These are phyloP conservation scores for Schizochytrium sp. DNA, from an alignment of 108 stramenopile species.

Conservation along the genomic window DNA sequence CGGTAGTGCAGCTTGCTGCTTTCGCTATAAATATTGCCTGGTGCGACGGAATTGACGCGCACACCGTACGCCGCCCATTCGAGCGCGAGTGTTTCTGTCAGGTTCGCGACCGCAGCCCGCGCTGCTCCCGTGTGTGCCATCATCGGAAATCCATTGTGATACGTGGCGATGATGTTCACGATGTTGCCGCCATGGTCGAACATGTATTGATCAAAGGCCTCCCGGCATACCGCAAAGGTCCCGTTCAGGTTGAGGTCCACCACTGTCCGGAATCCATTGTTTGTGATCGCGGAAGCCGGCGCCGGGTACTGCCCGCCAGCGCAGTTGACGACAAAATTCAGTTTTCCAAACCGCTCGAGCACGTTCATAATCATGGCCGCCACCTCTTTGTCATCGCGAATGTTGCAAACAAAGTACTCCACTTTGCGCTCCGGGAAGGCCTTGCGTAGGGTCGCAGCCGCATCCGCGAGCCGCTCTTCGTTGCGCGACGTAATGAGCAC, in stretches of 20 bases:
- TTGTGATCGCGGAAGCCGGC: conserved; percentile 10
- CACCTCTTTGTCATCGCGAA: neutral
- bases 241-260: conserved; percentile 18
- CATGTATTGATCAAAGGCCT: conserved; percentile 18
- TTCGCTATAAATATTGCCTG: conserved; percentile 30
- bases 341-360: neutral
- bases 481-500: conserved; percentile 68
- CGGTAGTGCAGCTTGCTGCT: conserved; percentile 22
- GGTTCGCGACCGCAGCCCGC: conserved; percentile 30
- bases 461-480: conserved; percentile 31
- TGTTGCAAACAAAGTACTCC: neutral
- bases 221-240: conserved; percentile 26
- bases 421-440: neutral
- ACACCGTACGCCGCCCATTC: conserved; percentile 33
- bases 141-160: conserved; percentile 28
- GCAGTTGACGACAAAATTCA: conserved; percentile 27
- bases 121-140: conserved; percentile 31
- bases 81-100: conserved; percentile 30
- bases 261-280: conserved; percentile 8
- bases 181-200: conserved; percentile 20
- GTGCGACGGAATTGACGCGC: conserved; percentile 34
- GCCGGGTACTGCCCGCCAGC: conserved; percentile 31
- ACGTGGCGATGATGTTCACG: conserved; percentile 25
- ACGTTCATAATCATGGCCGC: neutral
- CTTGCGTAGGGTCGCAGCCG: neutral